Conservation (phyloP, 371 early-diverging fungal species). For the Phascolomyces articulosus region DNA sequence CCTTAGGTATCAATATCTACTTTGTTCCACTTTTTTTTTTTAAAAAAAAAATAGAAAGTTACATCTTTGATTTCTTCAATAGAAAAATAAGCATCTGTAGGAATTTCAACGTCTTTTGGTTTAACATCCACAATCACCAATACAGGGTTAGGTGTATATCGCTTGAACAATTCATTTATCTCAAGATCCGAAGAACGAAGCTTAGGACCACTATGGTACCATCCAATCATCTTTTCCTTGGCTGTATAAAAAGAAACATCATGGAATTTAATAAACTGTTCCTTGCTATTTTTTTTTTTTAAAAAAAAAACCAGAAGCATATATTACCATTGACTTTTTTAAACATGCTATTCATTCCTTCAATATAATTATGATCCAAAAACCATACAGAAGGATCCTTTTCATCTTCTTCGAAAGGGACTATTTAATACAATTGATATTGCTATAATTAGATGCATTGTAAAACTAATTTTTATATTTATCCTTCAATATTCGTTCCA, state of each 20-base stretch:
- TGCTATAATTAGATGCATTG: not conserved
- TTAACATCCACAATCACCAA: slow-evolving; percentile 95
- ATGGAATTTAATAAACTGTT: not conserved
- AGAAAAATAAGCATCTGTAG: slow-evolving; percentile 96
- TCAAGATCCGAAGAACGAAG: slow-evolving; percentile 97
- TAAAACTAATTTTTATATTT: too few relatives aligned
- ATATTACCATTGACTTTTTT: slow-evolving; percentile 96
- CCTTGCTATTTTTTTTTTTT: not conserved
- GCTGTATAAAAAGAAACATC: slow-evolving; percentile 48
- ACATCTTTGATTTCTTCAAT: slow-evolving; percentile 94
- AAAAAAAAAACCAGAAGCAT: not conserved
- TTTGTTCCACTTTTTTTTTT: too few relatives aligned
- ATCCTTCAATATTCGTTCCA: too few relatives aligned
- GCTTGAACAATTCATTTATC: slow-evolving; percentile 97
- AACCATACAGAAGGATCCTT: slow-evolving; percentile 98
- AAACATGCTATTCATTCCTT: slow-evolving; percentile 99
- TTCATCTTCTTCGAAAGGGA: slow-evolving; percentile 99
- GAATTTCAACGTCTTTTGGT: slow-evolving; percentile 90
- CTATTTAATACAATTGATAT: slow-evolving; percentile 42
- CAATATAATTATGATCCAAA: slow-evolving; percentile 99
- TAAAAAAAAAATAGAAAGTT: slow-evolving; percentile 18
- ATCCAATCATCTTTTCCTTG: slow-evolving; percentile 98
- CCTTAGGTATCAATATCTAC: not conserved
- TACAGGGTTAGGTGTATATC: slow-evolving; percentile 94
- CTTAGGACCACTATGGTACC: slow-evolving; percentile 99